Evolutionary conservation across 345 rosid species (phyloP).

Genomic region (Diplotaxis tenuifolia): DNA sequence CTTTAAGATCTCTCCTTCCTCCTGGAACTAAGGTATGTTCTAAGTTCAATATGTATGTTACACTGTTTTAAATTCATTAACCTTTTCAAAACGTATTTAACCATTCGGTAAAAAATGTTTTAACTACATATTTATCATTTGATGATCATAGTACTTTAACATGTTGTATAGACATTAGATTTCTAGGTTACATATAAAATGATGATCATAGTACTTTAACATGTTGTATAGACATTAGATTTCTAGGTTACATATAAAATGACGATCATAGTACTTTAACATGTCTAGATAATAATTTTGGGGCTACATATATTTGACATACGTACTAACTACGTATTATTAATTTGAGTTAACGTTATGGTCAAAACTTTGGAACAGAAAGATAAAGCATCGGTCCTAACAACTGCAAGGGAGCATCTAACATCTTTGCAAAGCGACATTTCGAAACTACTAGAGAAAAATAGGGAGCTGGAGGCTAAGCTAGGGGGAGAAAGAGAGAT

Average conservation of each 20-base stretch:
- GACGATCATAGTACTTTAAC: neutral
- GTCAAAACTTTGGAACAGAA: constrained; percentile 37
- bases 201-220: neutral
- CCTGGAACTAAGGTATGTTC: constrained; percentile 65
- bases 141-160: neutral
- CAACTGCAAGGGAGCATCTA: constrained; percentile 54
- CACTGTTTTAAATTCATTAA: neutral
- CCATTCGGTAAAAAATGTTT: too few relatives aligned
- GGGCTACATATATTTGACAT: neutral
- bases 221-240: neutral
- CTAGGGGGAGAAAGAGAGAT: constrained; percentile 29
- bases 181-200: neutral
- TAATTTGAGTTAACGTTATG: neutral
- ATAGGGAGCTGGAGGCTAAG: constrained; percentile 48
- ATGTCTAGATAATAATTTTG: too few relatives aligned
- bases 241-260: neutral
- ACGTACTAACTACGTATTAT: too few relatives aligned
- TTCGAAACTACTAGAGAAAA: constrained; percentile 48
- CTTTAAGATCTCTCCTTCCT: constrained; percentile 74
- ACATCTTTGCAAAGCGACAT: constrained; percentile 49
- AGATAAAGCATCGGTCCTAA: constrained; percentile 73
- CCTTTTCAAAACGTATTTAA: neutral
- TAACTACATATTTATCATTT: too few relatives aligned
- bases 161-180: neutral
- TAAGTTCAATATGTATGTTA: neutral